These are phyloP conservation scores for Brassica cretica DNA, from an alignment of 345 rosid genomes.

Conservation along the genomic window DNA sequence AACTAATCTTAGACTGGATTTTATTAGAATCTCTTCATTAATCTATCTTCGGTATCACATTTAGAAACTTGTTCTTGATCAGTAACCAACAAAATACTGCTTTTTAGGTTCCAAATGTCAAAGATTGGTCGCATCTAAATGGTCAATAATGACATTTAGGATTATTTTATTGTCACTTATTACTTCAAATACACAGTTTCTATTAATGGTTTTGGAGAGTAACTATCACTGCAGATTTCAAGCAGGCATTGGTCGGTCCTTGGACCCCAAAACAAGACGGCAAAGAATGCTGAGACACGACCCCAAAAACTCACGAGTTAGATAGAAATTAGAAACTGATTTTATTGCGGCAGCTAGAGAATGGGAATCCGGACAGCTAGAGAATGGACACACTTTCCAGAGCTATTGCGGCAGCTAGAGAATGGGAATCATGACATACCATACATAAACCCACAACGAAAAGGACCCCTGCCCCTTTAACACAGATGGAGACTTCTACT, in stretches of 20 bases:
- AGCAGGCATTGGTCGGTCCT: conserved; percentile 68
- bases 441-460: too few species aligned
- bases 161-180: neutral
- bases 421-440: too few species aligned
- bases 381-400: too few species aligned
- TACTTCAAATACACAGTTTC: neutral
- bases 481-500: too few species aligned
- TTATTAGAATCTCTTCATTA: neutral
- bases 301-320: conserved; percentile 52
- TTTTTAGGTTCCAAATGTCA: neutral
- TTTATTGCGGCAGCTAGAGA: too few species aligned
- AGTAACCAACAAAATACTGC: neutral
- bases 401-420: too few species aligned
- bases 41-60: neutral
- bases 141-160: neutral
- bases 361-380: too few species aligned
- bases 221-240: conserved; percentile 63
- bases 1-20: neutral
- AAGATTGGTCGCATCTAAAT: neutral
- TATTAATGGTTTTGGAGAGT: neutral
- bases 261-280: conserved; percentile 84
- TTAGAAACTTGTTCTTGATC: neutral
- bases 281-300: conserved; percentile 63
- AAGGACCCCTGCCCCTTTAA: too few species aligned
- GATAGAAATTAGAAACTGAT: neutral